These are phyloP conservation scores for Rhynchosporium agropyri DNA, from an alignment of 2,329 filamentous ascomycete genomes.

Conservation along the genomic window DNA sequence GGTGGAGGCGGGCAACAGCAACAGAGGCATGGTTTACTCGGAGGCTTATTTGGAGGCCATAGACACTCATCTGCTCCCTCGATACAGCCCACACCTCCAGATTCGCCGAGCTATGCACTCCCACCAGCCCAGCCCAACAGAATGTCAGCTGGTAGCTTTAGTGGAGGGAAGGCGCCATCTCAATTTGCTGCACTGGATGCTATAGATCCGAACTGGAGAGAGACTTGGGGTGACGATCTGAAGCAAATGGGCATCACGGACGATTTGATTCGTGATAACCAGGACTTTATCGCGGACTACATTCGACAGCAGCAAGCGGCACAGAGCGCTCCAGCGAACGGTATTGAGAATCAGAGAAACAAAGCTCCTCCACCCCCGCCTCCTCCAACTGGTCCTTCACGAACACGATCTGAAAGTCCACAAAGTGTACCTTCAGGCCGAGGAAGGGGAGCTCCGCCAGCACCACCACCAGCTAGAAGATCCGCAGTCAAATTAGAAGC, in stretches of 20 bases:
- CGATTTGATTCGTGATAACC: slow-evolving; percentile 68
- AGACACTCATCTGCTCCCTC: slow-evolving; percentile 58
- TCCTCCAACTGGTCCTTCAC: slow-evolving; percentile 51
- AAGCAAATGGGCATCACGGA: slow-evolving; percentile 65
- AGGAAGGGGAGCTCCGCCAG: slow-evolving; percentile 49
- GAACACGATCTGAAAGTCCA: slow-evolving; percentile 40
- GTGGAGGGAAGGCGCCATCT: slow-evolving; percentile 49
- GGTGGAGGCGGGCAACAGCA: slow-evolving; percentile 51
- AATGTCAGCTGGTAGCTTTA: slow-evolving; percentile 51
- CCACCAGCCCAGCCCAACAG: slow-evolving; percentile 43
- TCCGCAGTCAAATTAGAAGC: slow-evolving; percentile 57
- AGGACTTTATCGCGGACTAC: slow-evolving; percentile 69
- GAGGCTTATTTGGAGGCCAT: slow-evolving; percentile 61
- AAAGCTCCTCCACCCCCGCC: slow-evolving; percentile 65
- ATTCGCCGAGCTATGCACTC: slow-evolving; percentile 53
- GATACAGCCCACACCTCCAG: slow-evolving; percentile 52
- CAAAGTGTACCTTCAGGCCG: slow-evolving; percentile 36
- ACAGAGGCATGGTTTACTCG: slow-evolving; percentile 53
- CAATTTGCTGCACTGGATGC: slow-evolving; percentile 65
- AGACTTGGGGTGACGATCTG: slow-evolving; percentile 66
- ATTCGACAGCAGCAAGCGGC: slow-evolving; percentile 59
- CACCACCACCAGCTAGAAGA: slow-evolving; percentile 62
- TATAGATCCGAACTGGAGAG: slow-evolving; percentile 66
- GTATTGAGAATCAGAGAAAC: slow-evolving; percentile 48
- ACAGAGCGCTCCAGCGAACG: slow-evolving; percentile 48